Conservation (phyloP, 1,284 basidiomycete genomes). For the Heliocybe sulcata region DNA sequence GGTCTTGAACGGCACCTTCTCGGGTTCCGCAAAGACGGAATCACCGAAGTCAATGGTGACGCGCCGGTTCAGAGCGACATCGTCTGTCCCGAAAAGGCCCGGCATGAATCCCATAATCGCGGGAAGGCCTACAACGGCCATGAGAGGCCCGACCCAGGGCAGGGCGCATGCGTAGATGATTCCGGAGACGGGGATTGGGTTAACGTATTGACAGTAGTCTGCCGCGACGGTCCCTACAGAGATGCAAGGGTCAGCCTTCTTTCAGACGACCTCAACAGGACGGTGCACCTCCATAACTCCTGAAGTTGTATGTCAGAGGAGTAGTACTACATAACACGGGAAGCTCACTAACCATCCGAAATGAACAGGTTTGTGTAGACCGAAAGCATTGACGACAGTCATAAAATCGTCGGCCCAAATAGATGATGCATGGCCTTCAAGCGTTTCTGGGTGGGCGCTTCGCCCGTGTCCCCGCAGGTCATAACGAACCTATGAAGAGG, state of each 20-base stretch:
- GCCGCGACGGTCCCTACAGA: slow-evolving; percentile 12
- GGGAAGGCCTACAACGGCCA: neutral
- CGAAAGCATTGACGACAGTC: slow-evolving; percentile 18
- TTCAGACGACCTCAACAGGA: neutral
- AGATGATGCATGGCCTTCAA: slow-evolving; percentile 13
- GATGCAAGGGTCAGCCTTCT: neutral
- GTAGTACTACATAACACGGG: neutral
- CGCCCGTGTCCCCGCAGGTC: slow-evolving; percentile 24
- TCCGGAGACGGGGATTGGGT: slow-evolving; percentile 12
- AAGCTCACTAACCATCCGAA: slow-evolving; percentile 18
- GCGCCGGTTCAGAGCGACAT: slow-evolving; percentile 8
- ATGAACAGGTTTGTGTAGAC: slow-evolving; percentile 15
- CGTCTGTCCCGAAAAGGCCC: neutral
- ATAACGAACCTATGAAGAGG: slow-evolving; percentile 20
- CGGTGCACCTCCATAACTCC: neutral
- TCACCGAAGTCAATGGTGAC: slow-evolving; percentile 13
- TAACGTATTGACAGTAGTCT: slow-evolving; percentile 14
- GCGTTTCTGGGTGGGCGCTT: slow-evolving; percentile 14
- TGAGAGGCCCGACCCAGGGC: slow-evolving; percentile 14
- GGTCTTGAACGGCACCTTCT: slow-evolving; percentile 9
- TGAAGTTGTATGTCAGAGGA: neutral
- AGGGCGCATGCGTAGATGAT: slow-evolving; percentile 14
- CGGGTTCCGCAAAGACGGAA: slow-evolving; percentile 12
- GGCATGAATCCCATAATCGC: neutral
- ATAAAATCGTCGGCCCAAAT: slow-evolving; percentile 20